Base-by-base conservation (phyloP, 352 stramenopile species). In the Phytophthora parvispora region DNA sequence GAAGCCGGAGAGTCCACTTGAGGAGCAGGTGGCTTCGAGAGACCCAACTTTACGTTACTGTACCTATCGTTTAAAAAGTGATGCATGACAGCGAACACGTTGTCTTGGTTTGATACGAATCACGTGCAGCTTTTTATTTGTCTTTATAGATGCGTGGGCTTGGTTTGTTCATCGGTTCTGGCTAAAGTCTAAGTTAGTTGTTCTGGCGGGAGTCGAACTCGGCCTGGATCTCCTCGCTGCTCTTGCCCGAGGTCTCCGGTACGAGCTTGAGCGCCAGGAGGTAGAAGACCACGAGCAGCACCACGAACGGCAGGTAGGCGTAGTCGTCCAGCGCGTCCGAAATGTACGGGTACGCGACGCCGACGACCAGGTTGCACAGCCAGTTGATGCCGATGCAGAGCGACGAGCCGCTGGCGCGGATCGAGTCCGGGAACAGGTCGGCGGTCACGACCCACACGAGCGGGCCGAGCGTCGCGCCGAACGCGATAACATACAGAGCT, bases 161-260 rank as follows among this genome's bases (percentile, higher is more conserved):
- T 10, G 31, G 31, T 36, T 10, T 36, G 6, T 36, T 10, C 31
- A 36, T 10, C 31, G 31, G 31, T 36, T 36, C 6, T 36, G 31
- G 10, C 6, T 36, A 36, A 36, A 36, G 31, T 36, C 31, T 36
- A 45, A 7, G 38, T 45, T 45, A 45, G 7, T 45, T 13, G 38
- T n/a, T 40, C 24, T 43, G 56, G 32, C 42, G 56, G 22, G 48
- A 29, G 18, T 66, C 63, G 57, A 86, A 91, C 58, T 78, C 70
- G 8, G 38, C 43, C 31, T 88, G 81, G 58, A 93, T 92, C 42
- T 89, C 78, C 5, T 85, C 76, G 40, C 62, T 85, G 13, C 82
- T 90, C 50, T 89, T 90, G 20, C 81, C 78, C 24, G 73, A 81
- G 5, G 86, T 93, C 61, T 93, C 86, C 1, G 86, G 86, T 3